Conservation (phyloP, 2,329 filamentous ascomycete species). For the Ophiostoma montium region DNA sequence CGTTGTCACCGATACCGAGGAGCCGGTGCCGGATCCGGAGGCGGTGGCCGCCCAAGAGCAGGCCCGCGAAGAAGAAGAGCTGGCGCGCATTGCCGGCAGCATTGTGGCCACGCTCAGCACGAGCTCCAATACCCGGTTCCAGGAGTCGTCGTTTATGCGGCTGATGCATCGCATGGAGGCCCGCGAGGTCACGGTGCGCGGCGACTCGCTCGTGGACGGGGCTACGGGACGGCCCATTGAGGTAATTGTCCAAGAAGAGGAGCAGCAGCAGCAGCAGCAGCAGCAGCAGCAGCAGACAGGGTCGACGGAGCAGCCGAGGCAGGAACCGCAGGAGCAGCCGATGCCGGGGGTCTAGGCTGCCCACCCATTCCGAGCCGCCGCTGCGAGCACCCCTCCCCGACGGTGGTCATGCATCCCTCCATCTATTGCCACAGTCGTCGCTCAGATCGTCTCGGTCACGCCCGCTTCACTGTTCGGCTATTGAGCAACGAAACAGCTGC, state of each 20-base stretch:
- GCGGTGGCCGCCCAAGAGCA: constrained; percentile 5
- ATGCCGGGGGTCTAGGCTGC: neutral
- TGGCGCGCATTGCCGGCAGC: constrained; percentile 57
- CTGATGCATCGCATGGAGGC: constrained; percentile 66
- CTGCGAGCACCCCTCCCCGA: neutral
- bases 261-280: neutral
- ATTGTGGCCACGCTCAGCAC: constrained; percentile 54
- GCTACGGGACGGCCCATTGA: constrained; percentile 16
- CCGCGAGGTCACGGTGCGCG: constrained; percentile 57
- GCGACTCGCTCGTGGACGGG: constrained; percentile 26
- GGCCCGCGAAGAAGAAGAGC: constrained; percentile 36
- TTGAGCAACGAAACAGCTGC: too few species aligned
- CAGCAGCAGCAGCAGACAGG: neutral
- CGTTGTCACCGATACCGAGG: neutral
- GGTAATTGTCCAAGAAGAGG: neutral
- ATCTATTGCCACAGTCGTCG: too few species aligned
- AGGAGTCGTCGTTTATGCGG: constrained; percentile 60
- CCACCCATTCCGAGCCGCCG: neutral
- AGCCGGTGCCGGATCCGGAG: neutral
- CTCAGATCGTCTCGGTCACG: too few species aligned
- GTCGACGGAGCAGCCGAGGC: neutral
- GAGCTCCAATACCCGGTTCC: constrained; percentile 61
- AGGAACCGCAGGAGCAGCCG: neutral
- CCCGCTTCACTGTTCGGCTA: too few species aligned
- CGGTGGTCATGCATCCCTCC: neutral